A percentile compares a stretch with the other conserved stretches of the same genome.
Conservation (phyloP, 73 alveolate species). For the Strombidium stylifer region DNA sequence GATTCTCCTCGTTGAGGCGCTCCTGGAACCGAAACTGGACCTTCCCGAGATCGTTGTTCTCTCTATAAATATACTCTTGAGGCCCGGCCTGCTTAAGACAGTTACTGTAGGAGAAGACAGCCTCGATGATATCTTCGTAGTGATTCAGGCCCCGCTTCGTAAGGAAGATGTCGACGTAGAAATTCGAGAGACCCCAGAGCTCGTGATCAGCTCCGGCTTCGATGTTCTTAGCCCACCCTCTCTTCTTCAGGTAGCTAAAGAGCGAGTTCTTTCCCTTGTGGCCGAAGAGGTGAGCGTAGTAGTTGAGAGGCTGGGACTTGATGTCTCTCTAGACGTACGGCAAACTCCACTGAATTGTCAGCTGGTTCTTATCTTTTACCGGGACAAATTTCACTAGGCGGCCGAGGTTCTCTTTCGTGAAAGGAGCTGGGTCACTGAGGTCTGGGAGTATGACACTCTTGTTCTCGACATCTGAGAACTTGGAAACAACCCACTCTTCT, state of each 20-base stretch:
- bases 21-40: slow-evolving; percentile 57
- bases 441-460: slow-evolving; percentile 45
- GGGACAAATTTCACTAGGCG: slow-evolving; percentile 57
- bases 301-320: slow-evolving; percentile 58
- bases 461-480: slow-evolving; percentile 54
- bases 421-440: slow-evolving; percentile 46
- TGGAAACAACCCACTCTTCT: slow-evolving; percentile 34
- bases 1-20: background rate
- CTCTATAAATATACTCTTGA: slow-evolving; percentile 65
- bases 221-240: slow-evolving; percentile 78
- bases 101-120: slow-evolving; percentile 59
- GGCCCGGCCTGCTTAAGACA: slow-evolving; percentile 38
- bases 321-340: slow-evolving; percentile 63
- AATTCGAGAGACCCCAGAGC: slow-evolving; percentile 43
- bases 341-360: slow-evolving; percentile 13
- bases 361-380: slow-evolving; percentile 35
- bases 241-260: slow-evolving; percentile 76
- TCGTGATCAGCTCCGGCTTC: slow-evolving; percentile 59
- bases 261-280: slow-evolving; percentile 92
- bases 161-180: slow-evolving; percentile 66
- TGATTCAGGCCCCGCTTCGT: slow-evolving; percentile 90
- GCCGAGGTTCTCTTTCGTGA: slow-evolving; percentile 44
- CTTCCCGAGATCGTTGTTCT: slow-evolving; percentile 42
- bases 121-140: slow-evolving; percentile 72
- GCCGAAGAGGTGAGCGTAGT: slow-evolving; percentile 70